Conservation (phyloP, 2,329 filamentous ascomycete genomes). For the Epichloe glyceriae region DNA sequence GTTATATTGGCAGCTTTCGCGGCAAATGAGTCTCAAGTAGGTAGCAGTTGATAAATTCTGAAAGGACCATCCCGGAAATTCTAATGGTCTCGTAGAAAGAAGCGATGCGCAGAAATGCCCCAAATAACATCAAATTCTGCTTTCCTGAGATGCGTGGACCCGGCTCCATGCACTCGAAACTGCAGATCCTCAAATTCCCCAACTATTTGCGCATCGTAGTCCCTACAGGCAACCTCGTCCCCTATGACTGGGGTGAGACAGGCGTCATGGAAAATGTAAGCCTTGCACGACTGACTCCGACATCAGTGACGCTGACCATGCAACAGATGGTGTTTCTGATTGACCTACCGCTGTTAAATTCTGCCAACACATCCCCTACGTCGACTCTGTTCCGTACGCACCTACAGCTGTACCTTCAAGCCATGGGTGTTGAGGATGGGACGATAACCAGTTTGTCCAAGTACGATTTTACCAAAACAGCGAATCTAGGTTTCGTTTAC, state of each 20-base stretch:
- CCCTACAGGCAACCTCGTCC: conserved; percentile 74
- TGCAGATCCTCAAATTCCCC: conserved; percentile 75
- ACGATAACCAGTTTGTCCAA: conserved; percentile 55
- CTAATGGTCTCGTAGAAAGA: conserved; percentile 24
- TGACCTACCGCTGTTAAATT: conserved; percentile 58
- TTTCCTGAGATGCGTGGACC: conserved; percentile 70
- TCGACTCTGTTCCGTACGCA: conserved; percentile 51
- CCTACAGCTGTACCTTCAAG: conserved; percentile 55
- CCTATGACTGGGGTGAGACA: conserved; percentile 81
- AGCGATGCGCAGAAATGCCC: conserved; percentile 35
- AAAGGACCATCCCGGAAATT: background rate
- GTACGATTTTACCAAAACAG: conserved; percentile 72
- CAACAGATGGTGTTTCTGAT: conserved; percentile 78
- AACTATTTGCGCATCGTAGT: conserved; percentile 66
- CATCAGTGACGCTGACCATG: background rate
- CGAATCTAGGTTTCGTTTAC: conserved; percentile 67
- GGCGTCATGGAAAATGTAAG: conserved; percentile 74
- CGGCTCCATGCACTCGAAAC: conserved; percentile 83
- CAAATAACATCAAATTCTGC: conserved; percentile 51
- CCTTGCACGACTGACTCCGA: background rate
- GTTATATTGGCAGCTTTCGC: conserved; percentile 49
- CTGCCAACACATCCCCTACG: conserved; percentile 15
- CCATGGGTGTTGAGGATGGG: conserved; percentile 49
- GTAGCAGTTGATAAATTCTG: conserved; percentile 6
- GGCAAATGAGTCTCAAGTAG: conserved; percentile 37